These are phyloP conservation scores for Tieghemiomyces parasiticus DNA, from an alignment of 192 early-diverging fungal species.

Conservation along the genomic window DNA sequence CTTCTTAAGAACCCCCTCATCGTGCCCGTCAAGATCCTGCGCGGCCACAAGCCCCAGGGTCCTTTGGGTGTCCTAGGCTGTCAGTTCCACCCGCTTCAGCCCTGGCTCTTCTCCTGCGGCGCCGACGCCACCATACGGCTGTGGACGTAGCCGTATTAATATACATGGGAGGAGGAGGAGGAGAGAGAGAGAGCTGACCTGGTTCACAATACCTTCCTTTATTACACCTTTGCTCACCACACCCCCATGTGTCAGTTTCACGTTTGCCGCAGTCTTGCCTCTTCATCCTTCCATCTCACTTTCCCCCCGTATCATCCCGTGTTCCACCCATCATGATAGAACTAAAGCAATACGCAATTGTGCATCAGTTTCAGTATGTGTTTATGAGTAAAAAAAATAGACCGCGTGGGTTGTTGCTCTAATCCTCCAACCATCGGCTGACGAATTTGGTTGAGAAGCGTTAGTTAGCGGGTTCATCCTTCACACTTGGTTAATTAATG, in stretches of 20 bases:
- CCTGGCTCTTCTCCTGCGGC: constrained; percentile 90
- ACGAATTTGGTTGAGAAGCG: no score
- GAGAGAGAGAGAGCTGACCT: background rate
- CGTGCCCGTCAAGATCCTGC: constrained; percentile 92
- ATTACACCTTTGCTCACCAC: background rate
- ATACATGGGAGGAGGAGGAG: no score
- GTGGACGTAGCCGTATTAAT: constrained; percentile 48
- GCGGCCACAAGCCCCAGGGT: constrained; percentile 58
- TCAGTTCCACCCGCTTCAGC: constrained; percentile 92
- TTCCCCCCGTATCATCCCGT: background rate
- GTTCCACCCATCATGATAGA: background rate
- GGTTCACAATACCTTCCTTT: background rate
- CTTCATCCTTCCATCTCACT: background rate
- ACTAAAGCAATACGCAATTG: no score
- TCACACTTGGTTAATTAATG: no score
- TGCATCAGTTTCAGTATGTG: no score
- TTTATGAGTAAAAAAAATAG: no score
- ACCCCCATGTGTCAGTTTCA: background rate
- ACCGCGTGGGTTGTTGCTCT: no score
- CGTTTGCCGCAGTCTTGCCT: background rate
- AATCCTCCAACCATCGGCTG: no score
- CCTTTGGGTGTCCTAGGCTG: constrained; percentile 63
- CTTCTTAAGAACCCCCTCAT: constrained; percentile 93
- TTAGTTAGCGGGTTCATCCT: no score
- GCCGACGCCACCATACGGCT: constrained; percentile 81